A percentile compares a stretch with the other conserved stretches of the same genome.
These are phyloP conservation scores for Cladorrhinum sp. DNA, from an alignment of 2,329 filamentous ascomycete genomes.

Conservation along the genomic window DNA sequence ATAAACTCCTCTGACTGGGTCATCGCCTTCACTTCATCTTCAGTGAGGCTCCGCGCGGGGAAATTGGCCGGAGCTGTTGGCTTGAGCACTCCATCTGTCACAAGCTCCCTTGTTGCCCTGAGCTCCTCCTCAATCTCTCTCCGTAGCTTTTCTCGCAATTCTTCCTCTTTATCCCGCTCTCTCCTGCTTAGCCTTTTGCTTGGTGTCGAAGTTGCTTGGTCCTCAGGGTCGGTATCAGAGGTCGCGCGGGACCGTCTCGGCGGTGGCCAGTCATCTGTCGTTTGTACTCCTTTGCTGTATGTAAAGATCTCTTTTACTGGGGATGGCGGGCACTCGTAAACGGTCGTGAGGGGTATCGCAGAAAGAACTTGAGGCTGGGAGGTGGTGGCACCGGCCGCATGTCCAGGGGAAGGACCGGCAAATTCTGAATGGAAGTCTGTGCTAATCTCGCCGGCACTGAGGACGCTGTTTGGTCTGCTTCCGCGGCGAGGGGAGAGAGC, in stretches of 20 bases:
- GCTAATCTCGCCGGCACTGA: slow-evolving; percentile 78
- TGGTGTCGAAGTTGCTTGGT: slow-evolving; percentile 51
- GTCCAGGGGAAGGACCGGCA: slow-evolving; percentile 45
- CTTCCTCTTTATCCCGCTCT: slow-evolving; percentile 81
- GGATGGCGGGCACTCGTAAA: slow-evolving; percentile 76
- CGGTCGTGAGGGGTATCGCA: slow-evolving; percentile 68
- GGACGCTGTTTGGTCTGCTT: slow-evolving; percentile 81
- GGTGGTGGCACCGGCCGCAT: slow-evolving; percentile 31
- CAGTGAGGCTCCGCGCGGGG: slow-evolving; percentile 73
- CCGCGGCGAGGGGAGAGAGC: slow-evolving; percentile 65
- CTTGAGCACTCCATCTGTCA: slow-evolving; percentile 49
- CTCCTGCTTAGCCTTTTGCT: slow-evolving; percentile 75
- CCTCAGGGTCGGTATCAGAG: slow-evolving; percentile 63
- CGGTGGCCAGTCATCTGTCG: slow-evolving; percentile 68
- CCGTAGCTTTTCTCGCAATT: slow-evolving; percentile 78
- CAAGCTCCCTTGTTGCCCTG: slow-evolving; percentile 63
- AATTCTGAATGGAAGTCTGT: slow-evolving; percentile 61
- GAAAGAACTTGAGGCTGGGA: slow-evolving; percentile 65
- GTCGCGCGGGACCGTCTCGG: slow-evolving; percentile 52
- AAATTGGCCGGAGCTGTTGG: slow-evolving; percentile 54
- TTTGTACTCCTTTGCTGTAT: slow-evolving; percentile 97
- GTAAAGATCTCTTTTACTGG: slow-evolving; percentile 82
- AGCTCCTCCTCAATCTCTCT: slow-evolving; percentile 93
- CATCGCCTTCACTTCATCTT: slow-evolving; percentile 85
- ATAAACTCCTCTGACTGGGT: slow-evolving; percentile 90